Percentiles rank a stretch among this genome's conserved stretches.
Conservation (phyloP, 2,329 filamentous ascomycete genomes). For the Aureobasidium sp. region DNA sequence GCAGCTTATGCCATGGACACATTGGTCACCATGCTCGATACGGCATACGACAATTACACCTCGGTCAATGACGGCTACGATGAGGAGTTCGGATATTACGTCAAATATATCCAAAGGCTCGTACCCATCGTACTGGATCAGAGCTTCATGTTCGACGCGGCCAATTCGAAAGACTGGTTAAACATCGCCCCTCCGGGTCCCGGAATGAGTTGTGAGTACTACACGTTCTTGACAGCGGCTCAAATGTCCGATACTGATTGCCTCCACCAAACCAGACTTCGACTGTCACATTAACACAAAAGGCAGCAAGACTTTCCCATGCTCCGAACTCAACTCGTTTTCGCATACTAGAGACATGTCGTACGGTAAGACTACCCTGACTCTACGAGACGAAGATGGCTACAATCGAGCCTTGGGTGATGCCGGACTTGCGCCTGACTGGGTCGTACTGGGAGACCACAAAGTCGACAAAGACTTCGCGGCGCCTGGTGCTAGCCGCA, state of each 20-base stretch:
- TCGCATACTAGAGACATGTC: not conserved
- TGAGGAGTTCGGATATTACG: conserved; percentile 7
- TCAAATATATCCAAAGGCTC: conserved; percentile 3
- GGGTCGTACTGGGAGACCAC: conserved; percentile 7
- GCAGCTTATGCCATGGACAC: conserved; percentile 1
- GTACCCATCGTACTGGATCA: conserved; percentile 6
- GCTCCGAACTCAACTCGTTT: not conserved
- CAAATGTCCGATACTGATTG: not conserved
- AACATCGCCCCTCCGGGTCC: not conserved
- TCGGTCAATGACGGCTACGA: conserved; percentile 11
- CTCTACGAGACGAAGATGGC: conserved; percentile 2
- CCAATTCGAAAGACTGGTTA: not conserved
- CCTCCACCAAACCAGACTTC: conserved; percentile 6
- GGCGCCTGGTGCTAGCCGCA: not conserved
- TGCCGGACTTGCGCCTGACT: conserved; percentile 5
- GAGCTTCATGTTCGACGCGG: conserved; percentile 7
- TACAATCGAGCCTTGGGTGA: not conserved
- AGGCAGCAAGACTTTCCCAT: not conserved
- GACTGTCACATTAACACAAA: conserved; percentile 1
- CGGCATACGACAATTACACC: conserved; percentile 4
- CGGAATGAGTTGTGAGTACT: conserved; percentile 2
- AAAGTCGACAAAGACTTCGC: not conserved
- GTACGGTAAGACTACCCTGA: not conserved
- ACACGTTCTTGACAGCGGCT: not conserved
- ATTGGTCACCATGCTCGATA: conserved; percentile 7